Percentiles rank a stretch among this genome's conserved stretches.
Evolutionary conservation across 78 protist species (phyloP).

Genomic region (Monosiga brevicollis): DNA sequence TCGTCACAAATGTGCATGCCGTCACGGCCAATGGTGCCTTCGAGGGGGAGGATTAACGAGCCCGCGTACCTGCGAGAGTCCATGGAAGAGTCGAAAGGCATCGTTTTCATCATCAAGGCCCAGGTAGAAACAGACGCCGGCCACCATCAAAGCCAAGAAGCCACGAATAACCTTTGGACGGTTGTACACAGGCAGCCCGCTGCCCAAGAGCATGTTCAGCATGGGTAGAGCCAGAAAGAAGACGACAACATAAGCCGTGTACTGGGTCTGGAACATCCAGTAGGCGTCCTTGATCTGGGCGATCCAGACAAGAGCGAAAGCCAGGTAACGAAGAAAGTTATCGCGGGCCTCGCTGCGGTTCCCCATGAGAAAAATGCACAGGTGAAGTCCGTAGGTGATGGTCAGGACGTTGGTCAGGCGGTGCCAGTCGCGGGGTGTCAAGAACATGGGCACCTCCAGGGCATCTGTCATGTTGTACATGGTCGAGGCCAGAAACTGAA

Average conservation of each 20-base stretch:
- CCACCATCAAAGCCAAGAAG: not conserved
- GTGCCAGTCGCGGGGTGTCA: not conserved
- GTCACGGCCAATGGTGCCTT: not conserved
- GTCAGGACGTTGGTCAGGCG: not conserved
- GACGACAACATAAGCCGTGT: not conserved
- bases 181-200: not conserved
- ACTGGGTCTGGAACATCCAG: not conserved
- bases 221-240: not conserved
- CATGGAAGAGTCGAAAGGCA: not conserved
- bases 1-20: not conserved
- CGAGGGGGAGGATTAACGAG: too few species aligned
- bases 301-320: not conserved
- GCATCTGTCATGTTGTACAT: not conserved
- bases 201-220: not conserved
- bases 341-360: not conserved
- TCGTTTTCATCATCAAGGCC: not conserved
- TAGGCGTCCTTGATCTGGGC: not conserved
- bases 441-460: not conserved
- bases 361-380: not conserved
- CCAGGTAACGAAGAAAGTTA: not conserved
- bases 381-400: not conserved
- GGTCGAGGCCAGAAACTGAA: not conserved
- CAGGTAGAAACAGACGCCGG: not conserved
- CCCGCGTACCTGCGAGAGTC: not conserved
- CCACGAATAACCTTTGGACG: not conserved